Evolutionary conservation across 1,284 basidiomycete species (phyloP), one percentile per base, ranked within the genome.

Genomic region (Ganoderma sinense): DNA sequence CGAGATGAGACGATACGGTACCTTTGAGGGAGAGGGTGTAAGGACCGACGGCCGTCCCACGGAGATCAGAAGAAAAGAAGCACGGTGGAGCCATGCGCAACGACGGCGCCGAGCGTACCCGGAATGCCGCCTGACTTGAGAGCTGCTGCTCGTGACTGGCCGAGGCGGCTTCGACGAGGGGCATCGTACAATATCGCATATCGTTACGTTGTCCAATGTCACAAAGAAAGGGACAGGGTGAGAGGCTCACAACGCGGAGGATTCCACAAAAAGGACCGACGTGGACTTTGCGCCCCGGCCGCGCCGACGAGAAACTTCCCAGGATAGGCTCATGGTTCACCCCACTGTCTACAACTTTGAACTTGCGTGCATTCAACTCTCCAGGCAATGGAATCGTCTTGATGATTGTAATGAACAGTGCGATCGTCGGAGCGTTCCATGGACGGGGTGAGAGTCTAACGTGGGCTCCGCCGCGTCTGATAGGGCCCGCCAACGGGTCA

Each of bases 21-120:
- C 26, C 29, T 29, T 20, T 4, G n/a, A 59, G 33, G 11, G n/a
- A 40, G 31, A n/a, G 48, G 18, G 23, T 29, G n/a, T 39, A 11
- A 31, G 43, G 39, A 48, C 31, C 31, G 13, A 56, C 43, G 63
- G 55, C 18, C 14, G 67, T 68, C 62, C n/a, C 41, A 40, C 67
- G 33, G 60, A 40, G 60, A 69, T 66, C 68, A 63, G 68, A 69
- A 66, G 64, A 10, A 55, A 51, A 59, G 64, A 69, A 69, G 68
- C 55, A 41, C 45, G 14, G 14, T 55, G 61, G 53, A 53, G 65
- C 67, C 68, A 69, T 69, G 64, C 64, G 68, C 48, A 43, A 41
- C 66, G 26, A 29, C 62, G 60, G 64, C 41, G 64, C 39, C 29
- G 36, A 45, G 48, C 63, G 29, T 48, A 43, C 16, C 67, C 48